Evolutionary conservation across 106 monocot species (phyloP).

Genomic region (Posidonia australis): DNA sequence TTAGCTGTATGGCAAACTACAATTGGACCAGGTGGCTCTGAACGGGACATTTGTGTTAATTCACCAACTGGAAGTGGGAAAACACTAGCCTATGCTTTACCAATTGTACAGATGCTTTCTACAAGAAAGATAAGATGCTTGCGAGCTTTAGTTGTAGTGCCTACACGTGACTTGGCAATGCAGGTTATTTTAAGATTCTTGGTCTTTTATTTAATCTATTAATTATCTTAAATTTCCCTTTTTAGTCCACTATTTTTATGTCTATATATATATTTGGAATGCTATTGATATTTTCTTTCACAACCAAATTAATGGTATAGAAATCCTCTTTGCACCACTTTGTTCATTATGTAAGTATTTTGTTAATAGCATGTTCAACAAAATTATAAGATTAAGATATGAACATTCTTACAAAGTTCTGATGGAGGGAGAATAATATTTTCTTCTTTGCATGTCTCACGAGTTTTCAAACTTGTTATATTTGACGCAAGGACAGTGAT

Average conservation of each 20-base stretch:
- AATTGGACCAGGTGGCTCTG: constrained; percentile 80
- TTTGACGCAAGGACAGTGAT: too few relatives aligned
- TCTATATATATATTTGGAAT: not conserved
- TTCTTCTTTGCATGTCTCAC: too few relatives aligned
- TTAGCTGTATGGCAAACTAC: constrained; percentile 79
- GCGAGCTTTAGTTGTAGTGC: constrained; percentile 75
- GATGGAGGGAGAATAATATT: too few relatives aligned
- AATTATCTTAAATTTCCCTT: not conserved
- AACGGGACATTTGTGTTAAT: constrained; percentile 89
- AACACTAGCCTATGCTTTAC: constrained; percentile 89
- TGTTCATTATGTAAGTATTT: too few relatives aligned
- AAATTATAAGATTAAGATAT: too few relatives aligned
- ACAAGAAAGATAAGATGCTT: constrained; percentile 53
- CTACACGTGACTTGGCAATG: constrained; percentile 79
- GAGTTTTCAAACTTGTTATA: too few relatives aligned
- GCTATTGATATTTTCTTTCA: not conserved
- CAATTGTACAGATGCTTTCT: constrained; percentile 80
- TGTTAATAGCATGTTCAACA: too few relatives aligned
- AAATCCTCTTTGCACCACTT: too few relatives aligned
- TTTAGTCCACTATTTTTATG: not conserved
- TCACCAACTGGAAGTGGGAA: constrained; percentile 98
- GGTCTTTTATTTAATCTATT: not conserved
- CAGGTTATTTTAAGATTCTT: constrained; percentile 32
- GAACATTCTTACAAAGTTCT: too few relatives aligned
- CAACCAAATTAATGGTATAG: not conserved